Evolutionary conservation across 768 basidiomycete species (phyloP).

Genomic region (Clavaria fumosa): DNA sequence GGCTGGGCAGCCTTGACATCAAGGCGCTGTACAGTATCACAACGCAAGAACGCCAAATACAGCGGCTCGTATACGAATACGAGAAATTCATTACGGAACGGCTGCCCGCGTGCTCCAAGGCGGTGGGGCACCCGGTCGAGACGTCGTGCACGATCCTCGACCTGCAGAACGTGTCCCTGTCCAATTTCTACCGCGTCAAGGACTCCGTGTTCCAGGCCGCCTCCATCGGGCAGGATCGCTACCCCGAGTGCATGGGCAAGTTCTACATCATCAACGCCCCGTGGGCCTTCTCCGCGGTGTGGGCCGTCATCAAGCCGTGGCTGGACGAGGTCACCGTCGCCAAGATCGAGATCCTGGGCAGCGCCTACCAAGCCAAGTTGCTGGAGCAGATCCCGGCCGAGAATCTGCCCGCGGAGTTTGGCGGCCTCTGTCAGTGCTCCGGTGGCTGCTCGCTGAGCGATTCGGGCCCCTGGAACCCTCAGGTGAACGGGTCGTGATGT

Average conservation of each 20-base stretch:
- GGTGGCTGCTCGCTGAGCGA: conserved; percentile 82
- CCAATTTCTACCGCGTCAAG: conserved; percentile 82
- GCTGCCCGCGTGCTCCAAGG: conserved; percentile 59
- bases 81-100: conserved; percentile 74
- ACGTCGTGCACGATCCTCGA: conserved; percentile 98
- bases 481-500: background rate
- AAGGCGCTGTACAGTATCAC: conserved; percentile 68
- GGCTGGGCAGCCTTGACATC: conserved; percentile 81
- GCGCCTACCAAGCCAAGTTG: conserved; percentile 57
- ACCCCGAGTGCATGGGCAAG: conserved; percentile 91
- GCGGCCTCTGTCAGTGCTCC: conserved; percentile 62
- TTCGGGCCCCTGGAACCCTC: conserved; percentile 76
- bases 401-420: conserved; percentile 75
- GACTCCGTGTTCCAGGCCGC: conserved; percentile 73
- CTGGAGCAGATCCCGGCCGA: conserved; percentile 70
- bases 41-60: conserved; percentile 73
- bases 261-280: conserved; percentile 99
- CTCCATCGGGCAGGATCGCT: conserved; percentile 75
- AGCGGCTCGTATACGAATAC: conserved; percentile 86
- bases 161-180: conserved; percentile 51
- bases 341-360: conserved; percentile 87
- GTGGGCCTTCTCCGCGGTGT: conserved; percentile 81
- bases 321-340: conserved; percentile 88
- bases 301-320: conserved; percentile 84
- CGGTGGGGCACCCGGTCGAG: conserved; percentile 77